phyloP scores from a whole-genome alignment of 1,284 basidiomycete genomes.

The Phaffia rhodozyma region DNA sequence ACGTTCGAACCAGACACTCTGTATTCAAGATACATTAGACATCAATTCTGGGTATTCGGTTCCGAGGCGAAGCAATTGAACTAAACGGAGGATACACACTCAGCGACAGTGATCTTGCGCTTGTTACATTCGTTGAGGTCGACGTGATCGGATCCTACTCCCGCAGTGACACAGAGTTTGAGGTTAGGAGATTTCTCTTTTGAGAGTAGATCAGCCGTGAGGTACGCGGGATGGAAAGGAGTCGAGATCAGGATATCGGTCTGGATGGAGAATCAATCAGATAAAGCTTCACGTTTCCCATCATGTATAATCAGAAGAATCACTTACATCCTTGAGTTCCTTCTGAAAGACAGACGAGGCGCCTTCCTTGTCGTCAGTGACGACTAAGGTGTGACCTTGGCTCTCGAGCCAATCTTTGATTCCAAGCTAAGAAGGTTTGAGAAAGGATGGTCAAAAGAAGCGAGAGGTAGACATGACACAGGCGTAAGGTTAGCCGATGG shows the following conservation, averaged over 20 bases:
- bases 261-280: slow-evolving; percentile 16
- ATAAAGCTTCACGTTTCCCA: neutral
- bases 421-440: slow-evolving; percentile 45
- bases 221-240: slow-evolving; percentile 67
- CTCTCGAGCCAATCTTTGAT: slow-evolving; percentile 55
- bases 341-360: slow-evolving; percentile 74
- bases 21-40: neutral
- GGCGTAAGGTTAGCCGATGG: neutral
- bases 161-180: slow-evolving; percentile 84
- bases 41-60: no score
- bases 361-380: slow-evolving; percentile 80
- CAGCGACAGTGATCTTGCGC: slow-evolving; percentile 66
- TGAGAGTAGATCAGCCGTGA: slow-evolving; percentile 60
- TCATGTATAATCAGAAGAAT: neutral
- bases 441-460: neutral
- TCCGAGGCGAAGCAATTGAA: neutral
- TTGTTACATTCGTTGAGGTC: slow-evolving; percentile 81
- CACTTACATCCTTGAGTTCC: slow-evolving; percentile 64
- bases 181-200: slow-evolving; percentile 66
- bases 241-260: slow-evolving; percentile 56
- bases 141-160: slow-evolving; percentile 88
- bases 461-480: neutral
- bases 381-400: slow-evolving; percentile 44
- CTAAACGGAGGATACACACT: slow-evolving; percentile 35
- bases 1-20: slow-evolving; percentile 72